phyloP scores from a whole-genome alignment of 805 yeast genomes.

The Danielia reshetovae region DNA sequence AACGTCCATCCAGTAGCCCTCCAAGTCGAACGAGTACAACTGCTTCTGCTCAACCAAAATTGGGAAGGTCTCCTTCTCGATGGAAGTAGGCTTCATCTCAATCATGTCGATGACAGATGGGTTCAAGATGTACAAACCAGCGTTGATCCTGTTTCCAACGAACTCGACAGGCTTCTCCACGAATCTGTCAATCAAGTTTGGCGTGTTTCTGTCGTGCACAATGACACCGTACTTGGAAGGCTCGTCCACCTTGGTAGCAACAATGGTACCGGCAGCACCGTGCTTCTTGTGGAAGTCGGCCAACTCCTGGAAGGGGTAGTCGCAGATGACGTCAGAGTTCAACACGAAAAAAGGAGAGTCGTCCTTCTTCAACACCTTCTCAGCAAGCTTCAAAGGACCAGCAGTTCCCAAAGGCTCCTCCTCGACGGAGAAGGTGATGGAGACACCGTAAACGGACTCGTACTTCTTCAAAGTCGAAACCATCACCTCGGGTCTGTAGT shows the following conservation, averaged over 20 bases:
- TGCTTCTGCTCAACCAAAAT: slow-evolving; percentile 81
- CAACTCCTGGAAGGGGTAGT: slow-evolving; percentile 92
- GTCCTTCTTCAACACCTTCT: slow-evolving; percentile 88
- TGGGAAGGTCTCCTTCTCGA: slow-evolving; percentile 99
- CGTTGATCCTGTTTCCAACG: slow-evolving; percentile 99
- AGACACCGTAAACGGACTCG: slow-evolving; percentile 91
- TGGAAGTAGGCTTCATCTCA: slow-evolving; percentile 97
- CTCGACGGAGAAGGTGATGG: slow-evolving; percentile 95
- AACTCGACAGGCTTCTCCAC: slow-evolving; percentile 99
- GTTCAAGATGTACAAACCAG: slow-evolving; percentile 97
- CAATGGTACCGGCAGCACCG: slow-evolving; percentile 98
- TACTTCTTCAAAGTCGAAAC: slow-evolving; percentile 90
- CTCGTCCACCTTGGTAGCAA: slow-evolving; percentile 99
- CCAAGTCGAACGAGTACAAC: slow-evolving; percentile 92
- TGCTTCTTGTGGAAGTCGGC: slow-evolving; percentile 90
- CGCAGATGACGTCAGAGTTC: slow-evolving; percentile 98
- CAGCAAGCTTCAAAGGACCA: slow-evolving; percentile 98
- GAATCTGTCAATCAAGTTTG: slow-evolving; percentile 95
- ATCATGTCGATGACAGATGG: slow-evolving; percentile 95
- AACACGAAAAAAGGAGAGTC: slow-evolving; percentile 94
- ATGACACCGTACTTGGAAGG: slow-evolving; percentile 99
- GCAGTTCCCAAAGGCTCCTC: slow-evolving; percentile 99
- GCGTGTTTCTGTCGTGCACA: slow-evolving; percentile 92
- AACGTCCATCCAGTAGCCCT: slow-evolving; percentile 99
- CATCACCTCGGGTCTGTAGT: slow-evolving; percentile 99